A percentile compares a stretch with the other conserved stretches of the same genome.
phyloP scores from a whole-genome alignment of 306 rosid species.

The Fragaria nilgerrensis region DNA sequence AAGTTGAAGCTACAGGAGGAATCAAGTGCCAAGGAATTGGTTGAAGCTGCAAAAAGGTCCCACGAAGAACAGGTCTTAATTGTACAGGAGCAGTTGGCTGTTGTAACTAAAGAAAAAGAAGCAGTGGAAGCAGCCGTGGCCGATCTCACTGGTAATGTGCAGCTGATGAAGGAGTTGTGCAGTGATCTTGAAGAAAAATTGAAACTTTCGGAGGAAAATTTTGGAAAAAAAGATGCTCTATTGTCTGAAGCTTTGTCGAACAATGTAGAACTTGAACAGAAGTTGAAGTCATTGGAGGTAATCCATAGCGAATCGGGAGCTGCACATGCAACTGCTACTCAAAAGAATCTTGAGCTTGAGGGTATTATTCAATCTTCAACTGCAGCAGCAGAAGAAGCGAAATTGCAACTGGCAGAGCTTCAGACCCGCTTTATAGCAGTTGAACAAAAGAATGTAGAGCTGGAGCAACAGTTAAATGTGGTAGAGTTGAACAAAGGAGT shows the following conservation, averaged over 20 bases:
- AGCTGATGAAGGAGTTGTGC: constrained; percentile 49
- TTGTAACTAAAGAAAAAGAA: constrained; percentile 42
- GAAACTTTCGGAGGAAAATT: constrained; percentile 56
- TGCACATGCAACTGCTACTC: constrained; percentile 55
- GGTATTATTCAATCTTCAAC: constrained; percentile 50
- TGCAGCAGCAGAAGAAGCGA: constrained; percentile 66
- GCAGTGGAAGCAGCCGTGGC: constrained; percentile 51
- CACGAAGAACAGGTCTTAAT: constrained; percentile 47
- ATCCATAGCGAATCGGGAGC: constrained; percentile 63
- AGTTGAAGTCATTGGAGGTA: constrained; percentile 68
- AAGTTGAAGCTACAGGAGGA: constrained; percentile 63
- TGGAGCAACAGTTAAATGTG: constrained; percentile 66
- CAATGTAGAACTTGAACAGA: constrained; percentile 73
- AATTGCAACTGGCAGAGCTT: constrained; percentile 62
- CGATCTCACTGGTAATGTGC: constrained; percentile 43
- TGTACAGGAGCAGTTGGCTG: constrained; percentile 46
- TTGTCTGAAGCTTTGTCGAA: constrained; percentile 67
- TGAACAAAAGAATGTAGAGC: constrained; percentile 72
- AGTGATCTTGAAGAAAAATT: constrained; percentile 65
- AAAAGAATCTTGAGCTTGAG: constrained; percentile 75
- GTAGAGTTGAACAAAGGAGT: constrained; percentile 48
- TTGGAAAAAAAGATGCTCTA: constrained; percentile 60
- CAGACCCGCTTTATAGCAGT: constrained; percentile 56
- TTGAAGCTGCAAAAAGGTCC: constrained; percentile 45
- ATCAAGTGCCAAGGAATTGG: constrained; percentile 49